Evolutionary conservation across 2,329 filamentous ascomycete genomes (phyloP).

Genomic region (Cercospora sp.): DNA sequence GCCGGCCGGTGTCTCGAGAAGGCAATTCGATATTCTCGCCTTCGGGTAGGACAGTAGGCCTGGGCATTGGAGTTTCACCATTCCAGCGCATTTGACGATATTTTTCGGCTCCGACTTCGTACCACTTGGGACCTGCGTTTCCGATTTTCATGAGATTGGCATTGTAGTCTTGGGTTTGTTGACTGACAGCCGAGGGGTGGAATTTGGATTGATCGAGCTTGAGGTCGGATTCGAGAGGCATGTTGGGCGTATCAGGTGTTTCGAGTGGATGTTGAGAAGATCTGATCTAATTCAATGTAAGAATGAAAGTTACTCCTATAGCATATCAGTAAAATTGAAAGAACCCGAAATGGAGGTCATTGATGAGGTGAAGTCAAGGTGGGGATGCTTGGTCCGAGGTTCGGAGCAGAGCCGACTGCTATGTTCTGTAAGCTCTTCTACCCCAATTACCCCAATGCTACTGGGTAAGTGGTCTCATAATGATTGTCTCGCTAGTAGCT

Average conservation of each 20-base stretch:
- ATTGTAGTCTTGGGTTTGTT: conserved; percentile 49
- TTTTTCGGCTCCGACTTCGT: conserved; percentile 55
- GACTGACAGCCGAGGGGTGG: conserved; percentile 41
- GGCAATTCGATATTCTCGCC: conserved; percentile 53
- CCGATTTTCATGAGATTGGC: conserved; percentile 46
- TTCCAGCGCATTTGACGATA: conserved; percentile 57
- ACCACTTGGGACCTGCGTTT: conserved; percentile 52
- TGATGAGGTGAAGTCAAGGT: background rate
- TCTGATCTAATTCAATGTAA: background rate
- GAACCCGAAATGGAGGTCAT: background rate
- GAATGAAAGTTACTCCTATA: background rate
- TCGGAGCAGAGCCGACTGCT: background rate
- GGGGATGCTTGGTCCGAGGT: conserved; percentile 1
- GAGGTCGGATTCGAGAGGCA: conserved; percentile 31
- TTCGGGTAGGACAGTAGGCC: conserved; percentile 48
- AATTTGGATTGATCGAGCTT: conserved; percentile 45
- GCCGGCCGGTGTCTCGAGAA: conserved; percentile 53
- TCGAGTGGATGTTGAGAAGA: background rate
- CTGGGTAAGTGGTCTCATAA: background rate
- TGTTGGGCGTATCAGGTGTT: conserved; percentile 5
- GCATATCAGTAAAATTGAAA: background rate
- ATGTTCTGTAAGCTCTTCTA: background rate
- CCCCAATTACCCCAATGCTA: background rate
- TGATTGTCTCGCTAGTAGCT: background rate
- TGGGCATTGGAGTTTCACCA: conserved; percentile 50